Evolutionary conservation across 148 eudicot species (phyloP).

Genomic region (Hydrangea macrophylla): DNA sequence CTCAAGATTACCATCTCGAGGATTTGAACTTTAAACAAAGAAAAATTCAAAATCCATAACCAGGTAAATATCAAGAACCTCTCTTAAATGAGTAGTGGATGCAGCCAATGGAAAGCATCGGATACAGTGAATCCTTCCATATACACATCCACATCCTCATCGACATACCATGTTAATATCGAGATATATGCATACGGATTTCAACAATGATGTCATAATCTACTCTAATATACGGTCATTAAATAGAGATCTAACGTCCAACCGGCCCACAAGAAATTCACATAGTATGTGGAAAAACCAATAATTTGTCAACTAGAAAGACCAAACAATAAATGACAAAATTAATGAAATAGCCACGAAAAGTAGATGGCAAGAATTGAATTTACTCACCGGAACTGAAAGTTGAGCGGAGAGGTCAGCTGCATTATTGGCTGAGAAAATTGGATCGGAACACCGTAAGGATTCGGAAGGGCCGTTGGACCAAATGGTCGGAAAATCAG

Average conservation of each 20-base stretch:
- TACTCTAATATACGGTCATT: neutral
- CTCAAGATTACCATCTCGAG: neutral
- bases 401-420: constrained; percentile 72
- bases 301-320: too few species aligned
- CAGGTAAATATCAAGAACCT: too few species aligned
- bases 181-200: neutral
- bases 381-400: constrained; percentile 67
- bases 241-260: too few species aligned
- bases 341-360: too few species aligned
- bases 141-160: too few species aligned
- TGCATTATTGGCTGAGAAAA: constrained; percentile 39
- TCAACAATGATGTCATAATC: constrained; percentile 4
- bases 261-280: too few species aligned
- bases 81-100: neutral
- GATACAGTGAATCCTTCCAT: too few species aligned
- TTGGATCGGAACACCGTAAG: constrained; percentile 28
- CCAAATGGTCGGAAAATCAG: constrained; percentile 46
- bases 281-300: too few species aligned
- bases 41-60: neutral
- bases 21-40: neutral
- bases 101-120: neutral
- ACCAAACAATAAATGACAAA: neutral
- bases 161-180: neutral
- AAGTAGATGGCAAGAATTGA: too few species aligned
- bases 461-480: constrained; percentile 24